A percentile compares a stretch with the other conserved stretches of the same genome.
These are phyloP conservation scores for Colletotrichum coccodes DNA, from an alignment of 2,329 filamentous ascomycete species.

Conservation along the genomic window DNA sequence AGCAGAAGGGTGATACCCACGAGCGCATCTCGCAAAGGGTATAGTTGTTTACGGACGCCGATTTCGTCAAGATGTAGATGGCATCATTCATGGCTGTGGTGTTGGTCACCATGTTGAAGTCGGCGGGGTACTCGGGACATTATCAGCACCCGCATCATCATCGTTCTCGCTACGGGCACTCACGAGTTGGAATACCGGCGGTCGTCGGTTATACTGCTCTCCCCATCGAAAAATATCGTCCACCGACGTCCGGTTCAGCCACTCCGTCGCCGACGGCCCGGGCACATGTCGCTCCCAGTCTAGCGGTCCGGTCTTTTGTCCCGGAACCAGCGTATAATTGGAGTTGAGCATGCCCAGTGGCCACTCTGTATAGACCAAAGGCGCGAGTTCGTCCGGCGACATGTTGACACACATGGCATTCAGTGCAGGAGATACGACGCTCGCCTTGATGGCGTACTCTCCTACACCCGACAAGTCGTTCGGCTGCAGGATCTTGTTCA, in stretches of 20 bases:
- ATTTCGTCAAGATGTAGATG: slow-evolving; percentile 74
- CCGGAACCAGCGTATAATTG: slow-evolving; percentile 44
- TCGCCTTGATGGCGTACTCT: slow-evolving; percentile 74
- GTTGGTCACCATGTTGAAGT: slow-evolving; percentile 76
- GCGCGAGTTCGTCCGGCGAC: slow-evolving; percentile 65
- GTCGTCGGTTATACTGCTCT: slow-evolving; percentile 56
- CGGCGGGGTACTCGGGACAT: slow-evolving; percentile 57
- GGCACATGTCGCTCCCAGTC: slow-evolving; percentile 54
- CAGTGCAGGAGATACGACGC: slow-evolving; percentile 75
- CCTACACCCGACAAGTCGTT: slow-evolving; percentile 72
- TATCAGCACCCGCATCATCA: not conserved
- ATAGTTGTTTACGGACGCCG: slow-evolving; percentile 56
- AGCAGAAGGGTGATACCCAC: slow-evolving; percentile 72
- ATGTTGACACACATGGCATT: slow-evolving; percentile 81
- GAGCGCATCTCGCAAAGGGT: slow-evolving; percentile 76
- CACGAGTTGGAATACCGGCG: slow-evolving; percentile 62
- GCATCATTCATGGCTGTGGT: slow-evolving; percentile 57
- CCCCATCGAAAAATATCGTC: slow-evolving; percentile 80
- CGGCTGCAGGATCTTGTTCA: slow-evolving; percentile 78
- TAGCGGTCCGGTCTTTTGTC: slow-evolving; percentile 43
- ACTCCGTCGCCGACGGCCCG: slow-evolving; percentile 43
- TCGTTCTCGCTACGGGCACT: slow-evolving; percentile 35
- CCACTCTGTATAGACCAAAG: slow-evolving; percentile 74
- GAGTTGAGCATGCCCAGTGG: slow-evolving; percentile 47
- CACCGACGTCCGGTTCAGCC: slow-evolving; percentile 66